Conservation (phyloP, 345 rosid genomes). For the Moricandia moricandioides region DNA sequence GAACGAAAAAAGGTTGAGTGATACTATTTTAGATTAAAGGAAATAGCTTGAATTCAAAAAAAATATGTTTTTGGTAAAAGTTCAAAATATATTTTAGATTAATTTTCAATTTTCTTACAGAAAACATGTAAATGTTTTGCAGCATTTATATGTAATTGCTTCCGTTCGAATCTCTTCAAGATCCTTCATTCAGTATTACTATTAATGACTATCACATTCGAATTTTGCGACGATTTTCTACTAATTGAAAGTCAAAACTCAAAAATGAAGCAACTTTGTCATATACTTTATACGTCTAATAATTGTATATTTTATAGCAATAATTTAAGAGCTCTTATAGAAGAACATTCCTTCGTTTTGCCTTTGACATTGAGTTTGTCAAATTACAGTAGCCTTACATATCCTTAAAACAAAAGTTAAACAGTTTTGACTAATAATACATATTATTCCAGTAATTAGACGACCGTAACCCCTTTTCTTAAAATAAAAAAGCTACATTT, state of each 20-base stretch:
- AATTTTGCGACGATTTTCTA: neutral
- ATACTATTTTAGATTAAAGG: neutral
- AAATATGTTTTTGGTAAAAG: too few relatives aligned
- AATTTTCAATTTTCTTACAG: neutral
- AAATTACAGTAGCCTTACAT: neutral
- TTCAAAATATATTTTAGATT: too few relatives aligned
- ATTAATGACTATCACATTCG: neutral
- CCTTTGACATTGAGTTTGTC: too few relatives aligned
- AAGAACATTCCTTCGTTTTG: conserved; percentile 1
- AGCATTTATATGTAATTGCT: neutral
- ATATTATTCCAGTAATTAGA: neutral
- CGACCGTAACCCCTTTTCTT: neutral
- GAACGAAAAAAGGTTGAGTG: neutral
- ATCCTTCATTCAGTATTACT: neutral
- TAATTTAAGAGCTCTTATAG: neutral
- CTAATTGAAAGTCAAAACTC: neutral
- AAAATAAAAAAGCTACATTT: too few relatives aligned
- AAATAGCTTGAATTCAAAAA: neutral
- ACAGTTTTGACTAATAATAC: too few relatives aligned
- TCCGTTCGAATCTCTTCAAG: neutral
- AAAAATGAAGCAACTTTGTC: neutral
- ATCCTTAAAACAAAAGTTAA: neutral
- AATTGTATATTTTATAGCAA: neutral
- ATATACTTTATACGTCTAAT: neutral
- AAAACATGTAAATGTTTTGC: neutral